Percentiles rank a stretch among this genome's conserved stretches.
Evolutionary conservation across 2,329 filamentous ascomycete genomes (phyloP).

Genomic region (Microdochium bolleyi): DNA sequence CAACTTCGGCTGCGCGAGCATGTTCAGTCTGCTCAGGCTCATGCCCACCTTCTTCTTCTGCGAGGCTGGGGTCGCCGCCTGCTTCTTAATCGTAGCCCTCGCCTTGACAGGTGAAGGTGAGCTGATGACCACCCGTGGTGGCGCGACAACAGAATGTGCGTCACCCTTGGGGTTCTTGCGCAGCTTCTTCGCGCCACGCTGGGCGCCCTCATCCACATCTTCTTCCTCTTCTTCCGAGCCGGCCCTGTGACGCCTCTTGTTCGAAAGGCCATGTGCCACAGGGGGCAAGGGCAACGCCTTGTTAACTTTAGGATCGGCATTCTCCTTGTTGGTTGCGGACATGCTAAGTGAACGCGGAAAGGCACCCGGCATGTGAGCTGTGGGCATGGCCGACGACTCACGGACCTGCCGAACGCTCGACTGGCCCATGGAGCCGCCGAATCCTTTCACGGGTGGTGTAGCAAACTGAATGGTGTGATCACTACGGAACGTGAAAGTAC

Average conservation of each 20-base stretch:
- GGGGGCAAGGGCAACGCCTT: conserved; percentile 32
- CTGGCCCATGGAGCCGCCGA: conserved; percentile 51
- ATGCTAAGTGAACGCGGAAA: conserved; percentile 31
- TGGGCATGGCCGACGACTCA: conserved; percentile 33
- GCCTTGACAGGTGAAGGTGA: conserved; percentile 17
- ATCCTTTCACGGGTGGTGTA: conserved; percentile 36
- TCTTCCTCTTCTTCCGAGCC: conserved; percentile 47
- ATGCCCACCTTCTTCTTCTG: conserved; percentile 44
- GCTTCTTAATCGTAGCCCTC: conserved; percentile 17
- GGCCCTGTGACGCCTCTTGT: conserved; percentile 58
- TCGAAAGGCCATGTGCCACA: conserved; percentile 46
- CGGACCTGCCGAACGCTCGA: conserved; percentile 53
- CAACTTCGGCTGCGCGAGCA: conserved; percentile 53
- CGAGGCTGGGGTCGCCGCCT: conserved; percentile 21
- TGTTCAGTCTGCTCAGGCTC: conserved; percentile 51
- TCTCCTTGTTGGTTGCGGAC: conserved; percentile 33
- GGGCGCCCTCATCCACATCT: conserved; percentile 32
- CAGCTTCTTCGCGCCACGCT: conserved; percentile 49
- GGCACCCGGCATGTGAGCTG: conserved; percentile 43
- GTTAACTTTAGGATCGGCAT: conserved; percentile 15
- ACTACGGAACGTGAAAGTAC: conserved; percentile 58
- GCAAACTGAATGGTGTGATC: conserved; percentile 57
- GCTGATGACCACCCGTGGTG: conserved; percentile 32
- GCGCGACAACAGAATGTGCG: conserved; percentile 43
- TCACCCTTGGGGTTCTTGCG: conserved; percentile 42